phyloP scores from a whole-genome alignment of 495 filamentous ascomycete species.

The Xylaria telfairii region DNA sequence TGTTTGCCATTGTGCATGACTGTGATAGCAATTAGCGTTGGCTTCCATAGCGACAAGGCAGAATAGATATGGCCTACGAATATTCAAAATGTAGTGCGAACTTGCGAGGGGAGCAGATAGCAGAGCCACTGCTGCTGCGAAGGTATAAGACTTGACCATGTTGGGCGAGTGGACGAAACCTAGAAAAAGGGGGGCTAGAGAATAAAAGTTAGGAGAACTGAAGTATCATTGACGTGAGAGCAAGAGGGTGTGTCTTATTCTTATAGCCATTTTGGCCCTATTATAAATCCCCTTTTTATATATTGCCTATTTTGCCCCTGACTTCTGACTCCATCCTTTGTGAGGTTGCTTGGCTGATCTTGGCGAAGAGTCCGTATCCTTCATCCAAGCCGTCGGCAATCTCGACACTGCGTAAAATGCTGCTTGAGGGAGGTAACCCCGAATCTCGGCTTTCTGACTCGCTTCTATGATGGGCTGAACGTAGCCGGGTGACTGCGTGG shows the following conservation, averaged over 20 bases:
- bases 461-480: constrained; percentile 16
- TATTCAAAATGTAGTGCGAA: constrained; percentile 51
- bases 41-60: background rate
- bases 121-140: constrained; percentile 34
- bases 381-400: background rate
- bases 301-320: background rate
- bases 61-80: constrained; percentile 25
- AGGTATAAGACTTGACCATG: constrained; percentile 39
- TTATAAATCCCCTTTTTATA: background rate
- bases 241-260: background rate
- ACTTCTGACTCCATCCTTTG: background rate
- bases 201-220: background rate
- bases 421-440: background rate
- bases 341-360: background rate
- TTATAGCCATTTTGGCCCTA: background rate
- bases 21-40: background rate
- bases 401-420: background rate
- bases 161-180: constrained; percentile 20
- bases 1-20: constrained; percentile 47
- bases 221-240: background rate
- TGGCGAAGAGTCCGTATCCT: background rate
- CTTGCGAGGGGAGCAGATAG: constrained; percentile 37
- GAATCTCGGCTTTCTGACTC: background rate
- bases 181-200: background rate
- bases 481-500: constrained; percentile 11